Evolutionary conservation across 371 early-diverging fungal species (phyloP), one percentile per base, ranked within the genome.

Genomic region (Rhizomucor miehei): DNA sequence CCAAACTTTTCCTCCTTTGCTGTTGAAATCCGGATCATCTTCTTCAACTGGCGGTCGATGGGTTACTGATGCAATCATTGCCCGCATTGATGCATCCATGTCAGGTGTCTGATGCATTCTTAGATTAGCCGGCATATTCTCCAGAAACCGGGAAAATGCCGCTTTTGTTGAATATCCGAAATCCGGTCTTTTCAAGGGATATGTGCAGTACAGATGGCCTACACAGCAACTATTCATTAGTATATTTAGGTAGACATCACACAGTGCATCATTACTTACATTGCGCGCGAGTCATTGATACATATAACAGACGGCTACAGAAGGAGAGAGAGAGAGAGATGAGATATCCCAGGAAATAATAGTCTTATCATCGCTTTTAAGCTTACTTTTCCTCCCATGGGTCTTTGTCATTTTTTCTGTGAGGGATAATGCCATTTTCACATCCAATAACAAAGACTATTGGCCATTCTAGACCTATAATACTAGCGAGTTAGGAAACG

Each of bases 391-490:
- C 81, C 38, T 78, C 81, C 9, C 41, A 47, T 0, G 29, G 29
- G 8, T 49, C 29, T 24, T 62, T 54, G 1, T 62, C 68, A 54
- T 56, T 60, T 2, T 50, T 63, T 43, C 51, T 48, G 36, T 52
- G 62, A 1, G 86, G 86, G 8, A 85, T 75, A 36, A 81, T 29
- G 24, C 65, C 62, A 8, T 81, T 80, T 47, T 62, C 73, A 25
- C 81, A 77, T 2, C 75, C 73, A n/a, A 69, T 65, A 20, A 81
- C 46, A 59, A 84, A 87, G 0, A 85, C 86, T 25, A 71, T 67
- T 21, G 84, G 79, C 86, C 85, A 86, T 63, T 85, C 86, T 14
- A 87, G 67, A 19, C 85, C 85, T 71, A 44, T 16, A 1, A 12
- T 17, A 6, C 12, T 17, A 21, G 41, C 16, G 37, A n/a, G 34